Base-by-base conservation (phyloP, 2,329 filamentous ascomycete species). In the Didymella lethalis region DNA sequence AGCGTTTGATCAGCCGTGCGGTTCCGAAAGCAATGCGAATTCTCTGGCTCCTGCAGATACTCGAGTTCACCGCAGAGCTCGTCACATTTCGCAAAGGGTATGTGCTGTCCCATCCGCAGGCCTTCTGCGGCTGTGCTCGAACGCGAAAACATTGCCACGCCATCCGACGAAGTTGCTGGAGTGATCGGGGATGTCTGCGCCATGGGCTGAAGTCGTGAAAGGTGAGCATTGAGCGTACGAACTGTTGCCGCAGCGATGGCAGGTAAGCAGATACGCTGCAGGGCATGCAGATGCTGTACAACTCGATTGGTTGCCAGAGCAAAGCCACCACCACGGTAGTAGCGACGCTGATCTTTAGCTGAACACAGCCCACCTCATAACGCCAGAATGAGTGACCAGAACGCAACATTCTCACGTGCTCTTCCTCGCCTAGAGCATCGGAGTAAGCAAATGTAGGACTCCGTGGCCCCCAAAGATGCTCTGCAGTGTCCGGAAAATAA, bases 21-120 rank as follows among this genome's bases (percentile, higher is more conserved):
- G 48, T 49, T 65, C 25, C 46, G 52, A 25, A 70, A 57, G 47
- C 40, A 44, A 7, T 26, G 32, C 46, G 56, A 18, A 47, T 60
- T 69, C 18, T 62, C 62, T 3, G 43, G 28, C 20, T 47, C 28
- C n/a, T 38, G 41, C 25, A 28, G 36, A 54, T 64, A 63, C 16
- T 60, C 41, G 16, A 70, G 41, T 6, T 59, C 55, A 10, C 59
- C 53, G 49, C 63, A 70, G 18, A 67, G 59, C 41, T 66, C 51
- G 38, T 49, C 29, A 10, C 36, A 43, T 31, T 45, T 48, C 25
- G 59, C 55, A 41, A 66, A 66, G 3, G 59, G 65, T 41, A 56
- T 57, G 18, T 2, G 40, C 28, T 16, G 43, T 11, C 32, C 29
- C 18, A 29, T 52, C 48, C 51, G 55, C 38, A 48, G 31, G 23